These are phyloP conservation scores for Penicillium decumbens DNA, from an alignment of 2,329 filamentous ascomycete species.

Conservation along the genomic window DNA sequence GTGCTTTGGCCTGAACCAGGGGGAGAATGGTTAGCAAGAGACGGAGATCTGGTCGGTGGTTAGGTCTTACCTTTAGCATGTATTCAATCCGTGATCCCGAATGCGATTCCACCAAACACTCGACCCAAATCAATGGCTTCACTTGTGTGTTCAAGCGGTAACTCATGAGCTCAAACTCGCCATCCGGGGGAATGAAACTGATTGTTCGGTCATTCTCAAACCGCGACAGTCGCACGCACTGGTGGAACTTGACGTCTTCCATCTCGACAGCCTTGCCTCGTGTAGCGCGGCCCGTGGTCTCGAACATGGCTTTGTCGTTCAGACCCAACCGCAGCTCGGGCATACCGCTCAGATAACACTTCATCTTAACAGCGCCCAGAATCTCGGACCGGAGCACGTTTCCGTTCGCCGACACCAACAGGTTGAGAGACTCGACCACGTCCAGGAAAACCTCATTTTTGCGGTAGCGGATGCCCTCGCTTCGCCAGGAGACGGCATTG, in stretches of 20 bases:
- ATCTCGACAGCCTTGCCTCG: slow-evolving; percentile 97
- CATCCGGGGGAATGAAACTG: slow-evolving; percentile 96
- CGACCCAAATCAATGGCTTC: slow-evolving; percentile 97
- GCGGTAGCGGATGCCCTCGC: slow-evolving; percentile 94
- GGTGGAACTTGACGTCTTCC: slow-evolving; percentile 99
- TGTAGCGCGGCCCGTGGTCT: slow-evolving; percentile 89
- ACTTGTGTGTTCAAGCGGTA: slow-evolving; percentile 98
- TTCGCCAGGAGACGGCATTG: slow-evolving; percentile 96
- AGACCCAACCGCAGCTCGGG: slow-evolving; percentile 87
- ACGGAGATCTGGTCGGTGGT: background rate
- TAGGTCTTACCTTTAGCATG: slow-evolving; percentile 71
- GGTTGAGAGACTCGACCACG: slow-evolving; percentile 92
- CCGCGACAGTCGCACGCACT: slow-evolving; percentile 88
- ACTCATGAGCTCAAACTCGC: slow-evolving; percentile 98
- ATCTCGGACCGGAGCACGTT: slow-evolving; percentile 96
- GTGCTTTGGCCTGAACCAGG: slow-evolving; percentile 65
- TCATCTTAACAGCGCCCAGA: slow-evolving; percentile 97
- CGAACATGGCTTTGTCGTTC: slow-evolving; percentile 99
- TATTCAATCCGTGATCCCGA: slow-evolving; percentile 95
- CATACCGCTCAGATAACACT: slow-evolving; percentile 98
- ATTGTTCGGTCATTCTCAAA: slow-evolving; percentile 99
- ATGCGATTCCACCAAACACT: slow-evolving; percentile 94
- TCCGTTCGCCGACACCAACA: slow-evolving; percentile 88
- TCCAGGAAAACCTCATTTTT: slow-evolving; percentile 99
- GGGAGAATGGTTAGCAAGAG: slow-evolving; percentile 4